phyloP scores from a whole-genome alignment of 257 asterid genomes.

The Solanum megistacrolobum region DNA sequence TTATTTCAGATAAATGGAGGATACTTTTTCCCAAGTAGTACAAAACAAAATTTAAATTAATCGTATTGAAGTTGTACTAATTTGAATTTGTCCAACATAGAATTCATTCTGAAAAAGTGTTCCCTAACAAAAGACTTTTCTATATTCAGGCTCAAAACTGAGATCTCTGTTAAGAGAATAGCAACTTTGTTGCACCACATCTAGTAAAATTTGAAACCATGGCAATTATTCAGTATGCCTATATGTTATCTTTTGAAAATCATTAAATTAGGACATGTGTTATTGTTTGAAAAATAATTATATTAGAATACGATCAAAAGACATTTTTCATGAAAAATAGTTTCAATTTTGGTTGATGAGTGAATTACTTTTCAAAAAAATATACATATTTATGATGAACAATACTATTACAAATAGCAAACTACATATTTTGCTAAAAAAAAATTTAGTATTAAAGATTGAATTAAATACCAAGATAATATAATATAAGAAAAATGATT shows the following conservation, averaged over 20 bases:
- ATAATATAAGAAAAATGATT: neutral
- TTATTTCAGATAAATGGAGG: neutral
- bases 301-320: fast-evolving
- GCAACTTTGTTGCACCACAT: neutral
- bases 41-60: neutral
- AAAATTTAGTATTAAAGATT: too few relatives aligned
- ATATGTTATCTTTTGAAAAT: neutral
- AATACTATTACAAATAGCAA: neutral
- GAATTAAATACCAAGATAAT: neutral
- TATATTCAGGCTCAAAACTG: too few relatives aligned
- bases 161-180: too few relatives aligned
- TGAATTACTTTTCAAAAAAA: neutral
- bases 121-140: too few relatives aligned
- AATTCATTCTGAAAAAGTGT: fast-evolving
- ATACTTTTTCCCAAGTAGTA: neutral
- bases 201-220: neutral
- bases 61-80: too few relatives aligned
- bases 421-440: too few relatives aligned
- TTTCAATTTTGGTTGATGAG: neutral
- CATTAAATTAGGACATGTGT: neutral
- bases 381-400: neutral
- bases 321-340: neutral
- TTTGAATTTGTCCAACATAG: too few relatives aligned
- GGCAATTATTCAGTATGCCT: neutral
- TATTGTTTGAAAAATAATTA: neutral